A percentile compares a stretch with the other conserved stretches of the same genome.
These are phyloP conservation scores for Calonectria multiphialidica DNA, from an alignment of 2,329 filamentous ascomycete species.

Conservation along the genomic window DNA sequence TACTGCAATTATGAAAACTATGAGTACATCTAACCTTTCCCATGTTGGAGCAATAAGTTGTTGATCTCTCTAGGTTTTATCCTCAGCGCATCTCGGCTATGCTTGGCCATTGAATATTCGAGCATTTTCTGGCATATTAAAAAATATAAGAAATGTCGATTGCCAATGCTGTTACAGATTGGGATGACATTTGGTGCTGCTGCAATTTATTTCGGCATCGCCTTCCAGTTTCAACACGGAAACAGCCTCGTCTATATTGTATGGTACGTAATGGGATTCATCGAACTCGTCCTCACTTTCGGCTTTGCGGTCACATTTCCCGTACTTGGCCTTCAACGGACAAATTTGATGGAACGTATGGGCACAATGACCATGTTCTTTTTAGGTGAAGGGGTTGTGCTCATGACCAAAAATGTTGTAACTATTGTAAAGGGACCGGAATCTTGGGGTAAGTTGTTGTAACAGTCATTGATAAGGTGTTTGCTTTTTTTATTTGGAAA, in stretches of 20 bases:
- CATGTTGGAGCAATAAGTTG: not conserved
- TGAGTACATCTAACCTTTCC: not conserved
- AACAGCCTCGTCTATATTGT: not conserved
- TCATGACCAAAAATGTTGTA: not conserved
- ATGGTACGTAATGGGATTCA: not conserved
- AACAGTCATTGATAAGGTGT: too few species aligned
- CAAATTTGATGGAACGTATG: not conserved
- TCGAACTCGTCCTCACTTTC: not conserved
- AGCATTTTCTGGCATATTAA: not conserved
- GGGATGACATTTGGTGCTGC: not conserved
- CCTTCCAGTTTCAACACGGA: not conserved
- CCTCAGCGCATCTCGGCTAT: not conserved
- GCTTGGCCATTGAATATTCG: not conserved
- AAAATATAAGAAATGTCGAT: not conserved
- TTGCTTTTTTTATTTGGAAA: too few species aligned
- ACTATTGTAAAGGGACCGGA: not conserved
- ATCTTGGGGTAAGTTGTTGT: not conserved
- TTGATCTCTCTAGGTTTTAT: not conserved
- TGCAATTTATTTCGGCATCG: not conserved
- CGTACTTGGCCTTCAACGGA: not conserved
- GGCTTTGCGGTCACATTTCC: not conserved
- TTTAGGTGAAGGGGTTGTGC: not conserved
- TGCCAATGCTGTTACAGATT: not conserved
- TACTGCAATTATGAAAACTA: not conserved
- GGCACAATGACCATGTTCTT: not conserved